Base-by-base conservation (phyloP, 768 basidiomycete genomes). In the Antrodiella citrinella region DNA sequence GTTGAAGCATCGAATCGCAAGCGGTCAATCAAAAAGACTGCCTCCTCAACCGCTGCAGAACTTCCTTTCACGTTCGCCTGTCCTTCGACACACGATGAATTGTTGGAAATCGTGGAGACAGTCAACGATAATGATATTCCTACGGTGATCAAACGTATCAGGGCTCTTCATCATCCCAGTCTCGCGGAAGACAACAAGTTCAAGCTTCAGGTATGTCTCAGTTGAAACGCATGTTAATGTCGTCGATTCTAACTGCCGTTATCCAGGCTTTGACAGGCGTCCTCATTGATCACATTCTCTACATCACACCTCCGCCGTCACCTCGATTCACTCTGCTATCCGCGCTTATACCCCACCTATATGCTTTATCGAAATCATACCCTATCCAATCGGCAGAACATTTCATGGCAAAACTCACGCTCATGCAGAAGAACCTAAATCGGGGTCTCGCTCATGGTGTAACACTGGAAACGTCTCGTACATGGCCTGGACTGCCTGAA, bases 361-460 rank as follows among this genome's bases (percentile, higher is more conserved):
- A 77, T 58, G 75, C 86, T 19, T 80, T 98, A 50, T 79, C 85
- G 15, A 81, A 81, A 55, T 71, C 84, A 7, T 94, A 94, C 66
- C 91, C 94, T 1, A 77, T 88, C 49, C 77, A 83, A 43, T 73
- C 83, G 5, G 93, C 94, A 0, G 76, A 80, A 47, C 76, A 81
- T 60, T 91, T 94, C 66, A 79, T 87, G 53, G 71, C 77, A 23
- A 98, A 97, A 67, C 74, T 98, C 41, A 69, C 73, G 9, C 67
- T 96, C 4, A 96, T 98, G 91, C 84, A 97, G 65, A 93, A 92
- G 72, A 96, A 97, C 63, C 78, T 98, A 48, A 80, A 80, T 46
- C 82, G 82, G 7, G 94, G 93, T 5, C 70, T 99, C 15, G 77
- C 84, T 2, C 74, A 73, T 4, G 91, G 89, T 1, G 71, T 88